Percentiles rank a stretch among this genome's conserved stretches.
Conservation (phyloP, 1,139 yeast genomes). For the Taphrina populina region DNA sequence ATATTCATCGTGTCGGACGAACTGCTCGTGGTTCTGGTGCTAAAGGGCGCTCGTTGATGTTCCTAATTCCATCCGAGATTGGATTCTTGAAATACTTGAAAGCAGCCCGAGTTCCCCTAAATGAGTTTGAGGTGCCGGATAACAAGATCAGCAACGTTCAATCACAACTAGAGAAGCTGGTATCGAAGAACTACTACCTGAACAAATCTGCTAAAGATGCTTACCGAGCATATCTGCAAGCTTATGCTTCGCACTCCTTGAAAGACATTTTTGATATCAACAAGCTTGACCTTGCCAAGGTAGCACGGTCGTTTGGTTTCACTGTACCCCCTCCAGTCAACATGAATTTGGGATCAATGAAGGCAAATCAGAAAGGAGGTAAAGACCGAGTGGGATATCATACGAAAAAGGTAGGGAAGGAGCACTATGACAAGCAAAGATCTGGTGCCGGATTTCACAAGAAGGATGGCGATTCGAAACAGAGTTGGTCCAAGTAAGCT, state of each 20-base stretch:
- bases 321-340: slow-evolving; percentile 95
- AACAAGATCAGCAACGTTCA: slow-evolving; percentile 95
- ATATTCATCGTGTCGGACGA: slow-evolving; percentile 96
- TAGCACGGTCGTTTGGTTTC: slow-evolving; percentile 92
- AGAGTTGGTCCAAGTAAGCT: slow-evolving; percentile 31
- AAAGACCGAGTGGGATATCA: slow-evolving; percentile 31
- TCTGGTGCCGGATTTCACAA: slow-evolving; percentile 26
- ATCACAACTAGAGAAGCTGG: slow-evolving; percentile 83
- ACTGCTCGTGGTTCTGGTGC: slow-evolving; percentile 95
- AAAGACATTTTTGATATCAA: slow-evolving; percentile 95
- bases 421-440: slow-evolving; percentile 32
- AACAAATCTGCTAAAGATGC: slow-evolving; percentile 98
- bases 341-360: slow-evolving; percentile 78
- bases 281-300: slow-evolving; percentile 87
- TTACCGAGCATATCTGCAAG: slow-evolving; percentile 91
- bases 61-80: slow-evolving; percentile 85
- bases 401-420: slow-evolving; percentile 32
- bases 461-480: slow-evolving; percentile 5
- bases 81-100: slow-evolving; percentile 92
- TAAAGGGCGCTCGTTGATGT: slow-evolving; percentile 91
- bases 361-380: slow-evolving; percentile 53
- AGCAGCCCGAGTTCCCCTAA: slow-evolving; percentile 94
- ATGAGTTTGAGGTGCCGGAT: slow-evolving; percentile 93
- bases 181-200: slow-evolving; percentile 87
- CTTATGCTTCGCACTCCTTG: slow-evolving; percentile 92